These are phyloP conservation scores for Aspergillus neoniger DNA, from an alignment of 2,329 filamentous ascomycete genomes.

Conservation along the genomic window DNA sequence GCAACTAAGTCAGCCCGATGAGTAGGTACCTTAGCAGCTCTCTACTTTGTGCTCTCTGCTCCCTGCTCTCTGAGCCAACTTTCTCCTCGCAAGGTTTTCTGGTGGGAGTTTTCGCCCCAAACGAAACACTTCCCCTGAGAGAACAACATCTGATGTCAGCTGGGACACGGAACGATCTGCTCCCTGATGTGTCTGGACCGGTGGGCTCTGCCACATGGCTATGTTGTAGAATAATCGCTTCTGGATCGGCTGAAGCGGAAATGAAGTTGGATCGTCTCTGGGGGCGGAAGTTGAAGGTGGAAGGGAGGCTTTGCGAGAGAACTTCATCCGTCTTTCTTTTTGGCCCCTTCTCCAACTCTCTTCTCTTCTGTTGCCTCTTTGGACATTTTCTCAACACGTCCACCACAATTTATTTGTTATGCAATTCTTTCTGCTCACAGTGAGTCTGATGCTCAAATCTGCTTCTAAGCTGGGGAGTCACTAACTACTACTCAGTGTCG, in stretches of 20 bases:
- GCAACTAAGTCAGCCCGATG: not conserved
- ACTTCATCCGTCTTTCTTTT: not conserved
- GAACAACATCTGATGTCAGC: conserved; percentile 6
- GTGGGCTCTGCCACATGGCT: conserved; percentile 5
- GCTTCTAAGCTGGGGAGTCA: not conserved
- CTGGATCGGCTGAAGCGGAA: not conserved
- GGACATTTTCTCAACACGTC: not conserved
- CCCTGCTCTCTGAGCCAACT: not conserved
- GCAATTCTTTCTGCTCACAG: not conserved
- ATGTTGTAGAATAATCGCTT: not conserved
- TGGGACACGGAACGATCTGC: not conserved
- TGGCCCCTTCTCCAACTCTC: not conserved
- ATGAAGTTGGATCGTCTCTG: conserved; percentile 3
- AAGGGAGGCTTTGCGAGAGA: not conserved
- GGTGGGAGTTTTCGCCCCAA: not conserved
- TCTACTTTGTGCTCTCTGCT: not conserved
- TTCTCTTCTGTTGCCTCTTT: not conserved
- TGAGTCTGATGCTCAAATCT: not conserved
- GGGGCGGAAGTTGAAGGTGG: conserved; percentile 3
- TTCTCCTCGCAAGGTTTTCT: not conserved
- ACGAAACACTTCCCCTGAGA: not conserved
- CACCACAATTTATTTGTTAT: not conserved
- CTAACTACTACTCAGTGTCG: not conserved
- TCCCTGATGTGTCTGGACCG: not conserved
- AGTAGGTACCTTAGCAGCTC: not conserved